Evolutionary conservation across 2,329 filamentous ascomycete genomes (phyloP).

Genomic region (Coleophoma crateriformis): DNA sequence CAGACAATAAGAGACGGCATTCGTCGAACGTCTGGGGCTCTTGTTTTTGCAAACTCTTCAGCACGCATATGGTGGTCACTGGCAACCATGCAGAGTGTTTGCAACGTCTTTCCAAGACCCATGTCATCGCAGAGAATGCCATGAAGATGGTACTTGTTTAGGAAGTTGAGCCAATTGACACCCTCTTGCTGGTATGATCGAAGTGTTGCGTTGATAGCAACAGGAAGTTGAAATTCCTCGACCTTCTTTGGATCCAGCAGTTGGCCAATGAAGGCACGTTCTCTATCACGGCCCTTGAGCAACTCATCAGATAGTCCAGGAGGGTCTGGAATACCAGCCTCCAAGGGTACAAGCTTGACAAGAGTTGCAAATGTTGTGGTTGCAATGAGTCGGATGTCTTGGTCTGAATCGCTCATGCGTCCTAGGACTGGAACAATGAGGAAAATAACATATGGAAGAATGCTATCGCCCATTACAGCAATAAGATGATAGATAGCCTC

Average conservation of each 20-base stretch:
- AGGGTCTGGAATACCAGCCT: slow-evolving; percentile 95
- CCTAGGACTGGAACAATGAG: slow-evolving; percentile 94
- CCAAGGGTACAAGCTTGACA: slow-evolving; percentile 92
- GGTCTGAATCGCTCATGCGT: slow-evolving; percentile 97
- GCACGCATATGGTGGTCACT: slow-evolving; percentile 94
- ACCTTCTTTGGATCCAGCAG: slow-evolving; percentile 97
- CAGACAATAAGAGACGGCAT: slow-evolving; percentile 93
- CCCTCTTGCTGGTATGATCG: slow-evolving; percentile 98
- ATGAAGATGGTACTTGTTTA: slow-evolving; percentile 96
- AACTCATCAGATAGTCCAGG: slow-evolving; percentile 86
- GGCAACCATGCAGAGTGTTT: slow-evolving; percentile 95
- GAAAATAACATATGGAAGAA: slow-evolving; percentile 97
- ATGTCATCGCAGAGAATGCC: slow-evolving; percentile 99
- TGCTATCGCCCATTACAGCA: slow-evolving; percentile 94
- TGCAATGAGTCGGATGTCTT: slow-evolving; percentile 87
- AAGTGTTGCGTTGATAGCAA: slow-evolving; percentile 93
- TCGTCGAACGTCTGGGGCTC: slow-evolving; percentile 69
- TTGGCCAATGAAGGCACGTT: slow-evolving; percentile 94
- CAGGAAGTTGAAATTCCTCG: slow-evolving; percentile 86
- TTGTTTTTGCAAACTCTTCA: slow-evolving; percentile 81
- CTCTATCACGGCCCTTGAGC: slow-evolving; percentile 83
- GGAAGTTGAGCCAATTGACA: slow-evolving; percentile 97
- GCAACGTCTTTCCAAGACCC: slow-evolving; percentile 95
- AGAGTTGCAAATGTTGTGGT: slow-evolving; percentile 96
- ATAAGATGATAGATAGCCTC: slow-evolving; percentile 97